Conservation (phyloP, 2,329 filamentous ascomycete genomes). For the Neonectria punicea region DNA sequence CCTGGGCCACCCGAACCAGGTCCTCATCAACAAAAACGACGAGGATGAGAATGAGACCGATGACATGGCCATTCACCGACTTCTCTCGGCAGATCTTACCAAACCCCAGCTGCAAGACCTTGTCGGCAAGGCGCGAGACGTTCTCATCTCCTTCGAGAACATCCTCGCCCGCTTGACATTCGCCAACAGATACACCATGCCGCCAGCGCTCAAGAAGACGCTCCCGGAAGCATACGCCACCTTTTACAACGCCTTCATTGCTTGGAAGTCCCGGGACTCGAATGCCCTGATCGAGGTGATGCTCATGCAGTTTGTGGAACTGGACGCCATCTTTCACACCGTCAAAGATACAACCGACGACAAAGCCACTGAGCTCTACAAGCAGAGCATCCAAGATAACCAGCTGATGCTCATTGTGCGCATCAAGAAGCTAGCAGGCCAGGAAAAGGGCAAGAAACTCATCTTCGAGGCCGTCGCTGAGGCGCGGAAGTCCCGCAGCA, state of each 20-base stretch:
- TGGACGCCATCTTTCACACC: constrained; percentile 85
- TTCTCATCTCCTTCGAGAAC: constrained; percentile 82
- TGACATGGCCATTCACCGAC: constrained; percentile 42
- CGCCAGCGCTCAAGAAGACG: constrained; percentile 68
- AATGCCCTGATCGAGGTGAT: constrained; percentile 83
- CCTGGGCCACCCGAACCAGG: constrained; percentile 80
- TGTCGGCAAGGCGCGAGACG: constrained; percentile 79
- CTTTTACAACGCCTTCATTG: constrained; percentile 82
- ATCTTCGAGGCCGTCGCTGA: constrained; percentile 81
- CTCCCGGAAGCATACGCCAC: constrained; percentile 77
- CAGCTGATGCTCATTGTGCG: constrained; percentile 82
- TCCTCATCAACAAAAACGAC: constrained; percentile 79
- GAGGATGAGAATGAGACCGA: constrained; percentile 64
- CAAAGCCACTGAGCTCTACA: constrained; percentile 79
- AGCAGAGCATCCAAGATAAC: constrained; percentile 82
- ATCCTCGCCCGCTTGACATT: constrained; percentile 73
- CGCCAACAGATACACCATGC: constrained; percentile 74
- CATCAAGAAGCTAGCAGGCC: constrained; percentile 81
- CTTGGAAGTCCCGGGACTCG: constrained; percentile 85
- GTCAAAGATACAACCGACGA: constrained; percentile 82
- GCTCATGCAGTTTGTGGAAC: constrained; percentile 86
- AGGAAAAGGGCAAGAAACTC: constrained; percentile 75
- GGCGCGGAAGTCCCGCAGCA: constrained; percentile 71
- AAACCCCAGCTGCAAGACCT: constrained; percentile 76
- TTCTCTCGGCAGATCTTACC: constrained; percentile 59